Evolutionary conservation across 1,284 basidiomycete genomes (phyloP), one percentile per base, ranked within the genome.

Genomic region (Cryptococcus hybrid): DNA sequence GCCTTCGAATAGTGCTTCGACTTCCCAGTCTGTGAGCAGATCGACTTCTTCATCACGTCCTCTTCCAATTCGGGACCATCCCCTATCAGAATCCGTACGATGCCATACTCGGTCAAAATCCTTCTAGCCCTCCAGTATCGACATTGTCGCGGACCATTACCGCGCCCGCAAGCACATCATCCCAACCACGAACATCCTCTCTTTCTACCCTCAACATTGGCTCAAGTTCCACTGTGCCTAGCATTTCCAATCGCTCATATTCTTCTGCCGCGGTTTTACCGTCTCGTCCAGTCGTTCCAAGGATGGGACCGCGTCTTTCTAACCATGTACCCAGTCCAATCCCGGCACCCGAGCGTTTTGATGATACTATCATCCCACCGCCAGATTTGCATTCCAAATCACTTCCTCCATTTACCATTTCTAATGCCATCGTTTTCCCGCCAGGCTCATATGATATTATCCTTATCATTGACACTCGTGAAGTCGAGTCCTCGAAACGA

Each of bases 381-480:
- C 38, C 7, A 18, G 37, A 18, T 18, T 51, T 30, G 39, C 52
- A 4, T 30, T 38, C 53, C n/a, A 44, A 47, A 7, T 55, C 48
- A 9, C 15, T 64, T 8, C 61, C 63, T 11, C 51, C 59, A 9
- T 76, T 79, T 47, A 54, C 63, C 6, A 57, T 68, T 0, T 64
- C 76, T 42, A 48, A 73, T 34, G 79, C 80, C 18, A 73, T 79
- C 52, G 58, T 75, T 46, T 80, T 81, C 61, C 75, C 76, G 1
- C 67, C 79, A 1, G 80, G 80, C 0, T 75, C 78, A 7, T 85
- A 82, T 67, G 79, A 81, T 11, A 79, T 85, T 46, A 65, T 80
- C 47, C 73, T 85, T 15, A 63, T 84, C 42, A 68, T 84, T 48
- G 84, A 85, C 64, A 78, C 78, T 35, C 79, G 84, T 8, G 84